Percentiles rank a stretch among this genome's conserved stretches.
Evolutionary conservation across 495 filamentous ascomycete species (phyloP).

Genomic region (Penicillium nucicola): DNA sequence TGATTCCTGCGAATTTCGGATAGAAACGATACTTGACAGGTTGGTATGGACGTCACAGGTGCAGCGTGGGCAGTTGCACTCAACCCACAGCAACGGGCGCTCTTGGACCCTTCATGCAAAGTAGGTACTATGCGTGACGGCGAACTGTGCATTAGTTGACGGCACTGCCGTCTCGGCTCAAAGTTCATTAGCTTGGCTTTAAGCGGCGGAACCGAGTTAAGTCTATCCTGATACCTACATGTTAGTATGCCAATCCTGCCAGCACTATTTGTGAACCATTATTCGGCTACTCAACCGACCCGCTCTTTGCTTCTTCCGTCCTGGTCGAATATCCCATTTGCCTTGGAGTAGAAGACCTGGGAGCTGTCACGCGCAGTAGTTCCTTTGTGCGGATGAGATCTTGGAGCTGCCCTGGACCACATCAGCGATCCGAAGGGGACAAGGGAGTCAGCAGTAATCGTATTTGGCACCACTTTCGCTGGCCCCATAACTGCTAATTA

Average conservation of each 20-base stretch:
- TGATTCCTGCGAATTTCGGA: background rate
- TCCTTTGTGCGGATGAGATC: background rate
- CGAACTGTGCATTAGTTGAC: conserved; percentile 20
- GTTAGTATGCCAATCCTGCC: conserved; percentile 8
- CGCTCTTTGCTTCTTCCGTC: conserved; percentile 14
- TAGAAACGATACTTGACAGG: background rate
- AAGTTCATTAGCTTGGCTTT: conserved; percentile 22
- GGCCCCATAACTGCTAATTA: background rate
- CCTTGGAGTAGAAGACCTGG: background rate
- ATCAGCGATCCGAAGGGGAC: conserved; percentile 8
- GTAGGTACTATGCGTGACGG: conserved; percentile 22
- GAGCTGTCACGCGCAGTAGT: conserved; percentile 4
- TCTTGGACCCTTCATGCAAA: conserved; percentile 19
- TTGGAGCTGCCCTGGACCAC: background rate
- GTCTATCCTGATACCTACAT: conserved; percentile 17
- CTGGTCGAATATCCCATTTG: conserved; percentile 11
- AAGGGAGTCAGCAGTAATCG: conserved; percentile 11
- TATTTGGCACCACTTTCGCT: conserved; percentile 6
- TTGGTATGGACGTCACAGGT: background rate
- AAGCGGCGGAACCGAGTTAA: conserved; percentile 11
- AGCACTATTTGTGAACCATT: conserved; percentile 15
- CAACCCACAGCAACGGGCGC: conserved; percentile 27
- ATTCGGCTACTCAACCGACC: conserved; percentile 19
- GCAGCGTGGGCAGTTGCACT: conserved; percentile 14
- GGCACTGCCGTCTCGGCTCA: conserved; percentile 17